Base-by-base conservation (phyloP, 345 rosid genomes). In the Hirschfeldia incana region DNA sequence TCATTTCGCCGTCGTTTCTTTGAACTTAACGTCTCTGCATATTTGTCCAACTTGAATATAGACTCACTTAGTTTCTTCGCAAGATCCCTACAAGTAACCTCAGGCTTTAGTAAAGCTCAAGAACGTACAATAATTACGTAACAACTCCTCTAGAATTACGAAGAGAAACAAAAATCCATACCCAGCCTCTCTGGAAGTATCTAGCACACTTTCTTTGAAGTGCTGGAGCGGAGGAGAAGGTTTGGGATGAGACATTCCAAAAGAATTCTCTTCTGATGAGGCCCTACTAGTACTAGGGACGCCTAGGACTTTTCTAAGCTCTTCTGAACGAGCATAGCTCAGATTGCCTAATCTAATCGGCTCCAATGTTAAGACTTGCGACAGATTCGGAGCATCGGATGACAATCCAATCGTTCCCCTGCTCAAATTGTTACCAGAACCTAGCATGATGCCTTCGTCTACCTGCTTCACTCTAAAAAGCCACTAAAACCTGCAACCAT, bases 181-280 rank as follows among this genome's bases (percentile, higher is more conserved):
- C 98, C 88, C 85, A 82, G 99, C 98, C 78, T 86, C 90, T 81
- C 84, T 87, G 32, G 90, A 83, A 69, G 94, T 70, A 87, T 89
- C 97, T 81, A 86, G 86, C 79, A 95, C 93, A 75, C 94, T 92
- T 78, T 90, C 98, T 89, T 95, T 95, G 30, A 89, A 84, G 68
- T 87, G 88, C 83, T 90, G 93, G 21, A 95, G 90, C 86, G 94
- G 89, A 66, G 93, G 87, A 51, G 88, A 39, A 70, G 85, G 87
- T 84, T 85, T 93, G 5, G 85, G 78, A 75, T 85, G 88, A 11
- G 87, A 74, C 81, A 75, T 86, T 70, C 88, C 94, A 76, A 88
- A 86, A 29, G 91, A 84, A 84, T 84, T 87, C 2, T 92, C 98
- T 76, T 91, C 94, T 1, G 89, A 78, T 9, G 87, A 79, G 57